Conservation (phyloP, 805 yeast genomes). For the Phaffomyces opuntiae region DNA sequence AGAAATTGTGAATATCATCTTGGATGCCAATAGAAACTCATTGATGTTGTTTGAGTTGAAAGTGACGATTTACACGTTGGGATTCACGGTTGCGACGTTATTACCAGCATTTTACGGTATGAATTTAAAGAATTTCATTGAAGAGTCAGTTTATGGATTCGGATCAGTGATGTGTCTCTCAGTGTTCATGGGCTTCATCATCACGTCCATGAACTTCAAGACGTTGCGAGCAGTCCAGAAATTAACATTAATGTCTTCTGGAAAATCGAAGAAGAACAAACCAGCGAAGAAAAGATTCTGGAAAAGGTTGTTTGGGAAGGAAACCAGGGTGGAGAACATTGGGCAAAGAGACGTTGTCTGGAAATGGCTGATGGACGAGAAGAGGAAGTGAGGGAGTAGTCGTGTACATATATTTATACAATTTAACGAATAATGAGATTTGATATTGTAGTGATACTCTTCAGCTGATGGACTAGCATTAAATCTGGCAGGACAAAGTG, state of each 20-base stretch:
- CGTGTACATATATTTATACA: neutral
- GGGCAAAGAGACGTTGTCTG: conserved; percentile 40
- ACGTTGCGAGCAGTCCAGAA: conserved; percentile 56
- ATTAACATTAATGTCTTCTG: conserved; percentile 46
- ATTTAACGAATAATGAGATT: neutral
- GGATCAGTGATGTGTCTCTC: conserved; percentile 48
- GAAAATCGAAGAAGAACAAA: conserved; percentile 8
- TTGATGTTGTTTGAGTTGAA: conserved; percentile 81
- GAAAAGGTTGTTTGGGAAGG: conserved; percentile 10
- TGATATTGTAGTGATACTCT: too few species aligned
- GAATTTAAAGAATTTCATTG: conserved; percentile 75
- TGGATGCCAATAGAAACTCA: conserved; percentile 87
- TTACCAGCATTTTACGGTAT: conserved; percentile 87
- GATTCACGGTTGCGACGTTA: conserved; percentile 77
- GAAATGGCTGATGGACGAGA: conserved; percentile 48
- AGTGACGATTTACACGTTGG: conserved; percentile 76
- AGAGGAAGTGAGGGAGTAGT: conserved; percentile 23
- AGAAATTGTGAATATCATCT: conserved; percentile 83
- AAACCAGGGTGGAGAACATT: conserved; percentile 10
- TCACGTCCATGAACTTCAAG: conserved; percentile 50
- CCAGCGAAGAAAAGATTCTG: conserved; percentile 17
- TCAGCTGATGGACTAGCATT: too few species aligned
- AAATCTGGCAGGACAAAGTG: too few species aligned
- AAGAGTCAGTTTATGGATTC: conserved; percentile 61
- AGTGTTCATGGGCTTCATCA: conserved; percentile 42